Evolutionary conservation across 257 asterid species (phyloP), one percentile per base, ranked within the genome.

Genomic region (Nicotiana otophora): DNA sequence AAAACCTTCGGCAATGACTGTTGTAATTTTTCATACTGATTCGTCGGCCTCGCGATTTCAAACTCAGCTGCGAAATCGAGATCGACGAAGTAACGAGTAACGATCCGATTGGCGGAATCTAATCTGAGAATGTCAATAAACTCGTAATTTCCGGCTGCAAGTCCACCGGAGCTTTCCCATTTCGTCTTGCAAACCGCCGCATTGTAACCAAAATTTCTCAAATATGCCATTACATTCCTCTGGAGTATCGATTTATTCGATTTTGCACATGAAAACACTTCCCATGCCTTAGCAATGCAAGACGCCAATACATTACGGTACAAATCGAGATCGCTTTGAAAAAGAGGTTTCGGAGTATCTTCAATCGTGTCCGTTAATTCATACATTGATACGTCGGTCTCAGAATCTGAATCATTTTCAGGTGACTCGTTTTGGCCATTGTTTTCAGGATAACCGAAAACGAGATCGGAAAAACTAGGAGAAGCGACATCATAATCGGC

Each of bases 101-200:
- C n/a, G 48, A 82, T 7, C 14, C 36, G 54, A 78, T 79, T 81
- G 5, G 33, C 36, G 51, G 89, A 63, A 26, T 86, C 92, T 51
- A 68, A 39, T 58, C 83, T 28, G 14, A 91, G 8, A 1, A 95
- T 93, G 62, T 95, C 98, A 79, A 93, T 83, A 84, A 93, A 93
- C 90, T 95, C 99, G 82, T 93, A 84, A 79, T 83, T 88, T 0
- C 98, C 99, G 61, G 93, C 90, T 19, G 93, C 82, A 7, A 93
- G 84, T 8, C 97, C 97, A 30, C 95, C 97, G 86, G 86, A 85
- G 23, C 84, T 89, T 82, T 84, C 91, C 98, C 99, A 95, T 84
- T 88, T 93, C 7, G 97, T 87, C 86, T 91, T 93, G 82, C 98
- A 95, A 39, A 92, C 26, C 66, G 97, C 97, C 12, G 95, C 97